A percentile compares a stretch with the other conserved stretches of the same genome.
These are phyloP conservation scores for Heliamphora exappendiculata DNA, from an alignment of 148 eudicot genomes.

Conservation along the genomic window DNA sequence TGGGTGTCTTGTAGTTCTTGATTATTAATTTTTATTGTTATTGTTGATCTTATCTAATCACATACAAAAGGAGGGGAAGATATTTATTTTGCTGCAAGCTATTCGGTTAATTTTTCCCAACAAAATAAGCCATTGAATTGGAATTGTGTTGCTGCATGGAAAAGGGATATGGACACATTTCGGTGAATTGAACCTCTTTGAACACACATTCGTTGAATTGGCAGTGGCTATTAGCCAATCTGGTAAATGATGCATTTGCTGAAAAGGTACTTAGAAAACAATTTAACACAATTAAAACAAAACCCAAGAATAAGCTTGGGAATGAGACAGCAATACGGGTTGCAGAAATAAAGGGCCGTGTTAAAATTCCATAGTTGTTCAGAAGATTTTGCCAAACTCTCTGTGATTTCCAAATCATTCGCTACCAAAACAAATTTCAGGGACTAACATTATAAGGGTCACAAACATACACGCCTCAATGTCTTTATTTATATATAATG, in stretches of 20 bases:
- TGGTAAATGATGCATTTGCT: not conserved
- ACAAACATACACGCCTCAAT: not conserved
- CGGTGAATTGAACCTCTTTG: not conserved
- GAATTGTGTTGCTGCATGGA: not conserved
- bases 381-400: not conserved
- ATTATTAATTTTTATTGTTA: no score
- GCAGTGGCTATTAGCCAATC: not conserved
- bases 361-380: not conserved
- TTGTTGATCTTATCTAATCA: no score
- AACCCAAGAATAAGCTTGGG: not conserved
- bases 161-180: not conserved
- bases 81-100: no score
- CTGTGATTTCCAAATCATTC: not conserved
- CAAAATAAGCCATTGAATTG: not conserved
- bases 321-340: not conserved
- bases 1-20: no score
- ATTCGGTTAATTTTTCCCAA: no score
- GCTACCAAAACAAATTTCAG: not conserved
- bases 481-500: not conserved
- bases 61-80: no score
- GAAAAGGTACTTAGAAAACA: not conserved
- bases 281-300: not conserved
- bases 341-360: not conserved
- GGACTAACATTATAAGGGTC: not conserved
- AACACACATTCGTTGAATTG: not conserved